Conservation (phyloP, 164 flowering plant species). For the Platanus orientalis region DNA sequence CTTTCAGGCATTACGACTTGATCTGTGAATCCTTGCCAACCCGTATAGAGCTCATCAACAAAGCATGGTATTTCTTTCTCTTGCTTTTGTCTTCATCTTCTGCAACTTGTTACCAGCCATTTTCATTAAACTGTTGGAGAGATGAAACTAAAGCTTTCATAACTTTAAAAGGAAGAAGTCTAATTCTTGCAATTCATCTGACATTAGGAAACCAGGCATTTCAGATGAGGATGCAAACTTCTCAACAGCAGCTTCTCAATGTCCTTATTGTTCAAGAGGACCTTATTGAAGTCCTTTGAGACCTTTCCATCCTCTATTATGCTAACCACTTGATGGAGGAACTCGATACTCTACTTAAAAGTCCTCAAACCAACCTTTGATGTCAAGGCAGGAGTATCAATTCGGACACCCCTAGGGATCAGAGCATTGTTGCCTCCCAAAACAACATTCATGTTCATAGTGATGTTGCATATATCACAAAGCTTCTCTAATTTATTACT, state of each 20-base stretch:
- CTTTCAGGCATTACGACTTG: too few species aligned
- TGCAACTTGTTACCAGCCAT: too few species aligned
- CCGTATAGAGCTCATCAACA: too few species aligned
- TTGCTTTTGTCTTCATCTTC: too few species aligned
- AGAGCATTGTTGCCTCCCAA: conserved; percentile 46
- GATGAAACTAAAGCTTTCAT: not conserved
- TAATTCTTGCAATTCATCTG: not conserved
- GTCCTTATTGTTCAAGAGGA: conserved; percentile 30
- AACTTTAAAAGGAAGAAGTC: too few species aligned
- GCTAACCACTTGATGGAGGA: conserved; percentile 28
- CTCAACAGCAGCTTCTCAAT: conserved; percentile 26
- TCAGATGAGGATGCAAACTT: conserved; percentile 34
- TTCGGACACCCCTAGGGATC: conserved; percentile 47
- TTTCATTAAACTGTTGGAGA: too few species aligned
- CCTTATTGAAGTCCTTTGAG: too few species aligned
- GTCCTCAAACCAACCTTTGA: conserved; percentile 32
- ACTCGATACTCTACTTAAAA: conserved; percentile 33
- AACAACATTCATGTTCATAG: conserved; percentile 44
- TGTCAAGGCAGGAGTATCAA: conserved; percentile 47
- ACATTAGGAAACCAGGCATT: conserved; percentile 34
- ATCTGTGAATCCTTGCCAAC: too few species aligned
- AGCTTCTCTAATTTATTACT: conserved; percentile 48
- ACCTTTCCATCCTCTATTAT: conserved; percentile 29
- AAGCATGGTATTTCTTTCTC: too few species aligned
- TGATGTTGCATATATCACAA: conserved; percentile 47